Evolutionary conservation across 2,329 filamentous ascomycete genomes (phyloP).

Genomic region (Keithomyces neogunnii): DNA sequence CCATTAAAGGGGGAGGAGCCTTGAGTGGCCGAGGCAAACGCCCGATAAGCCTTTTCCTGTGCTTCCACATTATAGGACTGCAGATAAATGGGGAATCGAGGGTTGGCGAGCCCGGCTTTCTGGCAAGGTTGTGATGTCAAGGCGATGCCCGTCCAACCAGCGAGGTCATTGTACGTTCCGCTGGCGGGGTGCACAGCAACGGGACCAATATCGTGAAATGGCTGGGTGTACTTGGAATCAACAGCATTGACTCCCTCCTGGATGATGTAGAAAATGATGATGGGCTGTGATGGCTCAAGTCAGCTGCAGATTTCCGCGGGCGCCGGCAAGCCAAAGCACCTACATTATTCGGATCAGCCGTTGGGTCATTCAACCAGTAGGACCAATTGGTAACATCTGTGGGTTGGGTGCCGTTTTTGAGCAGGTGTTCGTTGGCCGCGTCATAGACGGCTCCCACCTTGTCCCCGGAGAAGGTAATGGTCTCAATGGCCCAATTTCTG

Average conservation of each 20-base stretch:
- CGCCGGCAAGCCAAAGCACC: not conserved
- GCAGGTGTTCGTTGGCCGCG: constrained; percentile 34
- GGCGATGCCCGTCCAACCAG: constrained; percentile 32
- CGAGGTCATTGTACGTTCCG: constrained; percentile 38
- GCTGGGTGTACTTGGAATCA: constrained; percentile 28
- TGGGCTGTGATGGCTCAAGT: constrained; percentile 4
- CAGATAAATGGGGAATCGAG: constrained; percentile 36
- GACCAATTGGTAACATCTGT: constrained; percentile 40
- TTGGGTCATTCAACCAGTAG: constrained; percentile 34
- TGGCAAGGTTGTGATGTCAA: constrained; percentile 29
- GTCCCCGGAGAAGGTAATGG: constrained; percentile 36
- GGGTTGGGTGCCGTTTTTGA: constrained; percentile 33
- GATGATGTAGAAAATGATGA: constrained; percentile 32
- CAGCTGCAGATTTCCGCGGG: not conserved
- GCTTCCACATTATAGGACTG: constrained; percentile 25
- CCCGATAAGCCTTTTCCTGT: constrained; percentile 20
- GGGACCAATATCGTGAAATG: constrained; percentile 34
- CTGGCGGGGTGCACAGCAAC: constrained; percentile 18
- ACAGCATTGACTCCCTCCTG: constrained; percentile 33
- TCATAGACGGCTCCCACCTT: constrained; percentile 23
- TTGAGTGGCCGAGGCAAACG: constrained; percentile 21
- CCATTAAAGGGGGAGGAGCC: constrained; percentile 16
- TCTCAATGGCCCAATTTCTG: constrained; percentile 33
- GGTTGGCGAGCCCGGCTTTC: constrained; percentile 29
- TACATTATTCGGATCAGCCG: constrained; percentile 31